phyloP scores from a whole-genome alignment of 345 rosid species.

The Sonneratia caseolaris region DNA sequence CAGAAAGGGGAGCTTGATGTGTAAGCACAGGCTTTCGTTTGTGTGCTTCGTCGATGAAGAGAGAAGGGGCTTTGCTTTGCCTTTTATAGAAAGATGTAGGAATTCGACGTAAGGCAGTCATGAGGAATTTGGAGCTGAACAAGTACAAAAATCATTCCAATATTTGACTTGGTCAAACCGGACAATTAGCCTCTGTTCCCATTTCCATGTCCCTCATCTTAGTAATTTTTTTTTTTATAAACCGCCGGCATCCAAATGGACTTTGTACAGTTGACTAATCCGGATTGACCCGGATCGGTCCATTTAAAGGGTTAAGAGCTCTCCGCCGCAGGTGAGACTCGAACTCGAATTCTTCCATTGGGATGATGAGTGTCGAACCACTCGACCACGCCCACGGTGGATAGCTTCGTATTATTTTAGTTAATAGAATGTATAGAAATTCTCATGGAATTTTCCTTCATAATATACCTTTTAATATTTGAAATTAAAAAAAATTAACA shows the following conservation, averaged over 20 bases:
- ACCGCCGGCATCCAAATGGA: too few species aligned
- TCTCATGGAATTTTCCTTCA: background rate
- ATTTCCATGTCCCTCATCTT: background rate
- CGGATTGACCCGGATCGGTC: too few species aligned
- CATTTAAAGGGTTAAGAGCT: too few species aligned
- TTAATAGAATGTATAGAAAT: background rate
- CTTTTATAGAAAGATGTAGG: background rate
- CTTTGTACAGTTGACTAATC: too few species aligned
- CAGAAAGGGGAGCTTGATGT: background rate
- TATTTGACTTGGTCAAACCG: background rate
- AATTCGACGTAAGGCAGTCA: background rate
- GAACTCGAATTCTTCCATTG: too few species aligned
- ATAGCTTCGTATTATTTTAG: too few species aligned
- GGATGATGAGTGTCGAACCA: too few species aligned
- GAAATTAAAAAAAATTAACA: too few species aligned
- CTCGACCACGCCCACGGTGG: too few species aligned
- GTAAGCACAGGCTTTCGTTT: background rate
- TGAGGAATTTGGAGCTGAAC: background rate
- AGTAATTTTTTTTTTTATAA: too few species aligned
- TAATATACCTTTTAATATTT: background rate
- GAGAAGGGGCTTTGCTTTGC: background rate
- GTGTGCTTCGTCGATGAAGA: background rate
- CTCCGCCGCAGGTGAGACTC: too few species aligned
- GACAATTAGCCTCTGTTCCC: background rate
- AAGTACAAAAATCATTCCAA: background rate